Evolutionary conservation across 2,329 filamentous ascomycete genomes (phyloP).

Genomic region (Aspergillus floridensis): DNA sequence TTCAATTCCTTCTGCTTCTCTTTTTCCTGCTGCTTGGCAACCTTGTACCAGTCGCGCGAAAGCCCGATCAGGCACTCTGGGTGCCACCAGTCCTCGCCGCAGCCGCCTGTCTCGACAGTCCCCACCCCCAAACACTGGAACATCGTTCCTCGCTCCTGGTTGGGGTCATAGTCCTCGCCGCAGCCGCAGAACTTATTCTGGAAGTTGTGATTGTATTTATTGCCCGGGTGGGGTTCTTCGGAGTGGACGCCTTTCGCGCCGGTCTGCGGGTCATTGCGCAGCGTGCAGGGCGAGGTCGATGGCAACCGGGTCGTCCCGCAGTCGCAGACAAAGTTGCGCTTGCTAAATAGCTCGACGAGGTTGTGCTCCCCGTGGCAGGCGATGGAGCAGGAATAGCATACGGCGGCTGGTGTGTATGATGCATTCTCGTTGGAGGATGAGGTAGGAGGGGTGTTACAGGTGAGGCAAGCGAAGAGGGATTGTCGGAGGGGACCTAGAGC

Average conservation of each 20-base stretch:
- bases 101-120: slow-evolving; percentile 75
- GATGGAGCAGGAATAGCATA: slow-evolving; percentile 96
- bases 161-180: slow-evolving; percentile 79
- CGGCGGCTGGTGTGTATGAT: slow-evolving; percentile 69
- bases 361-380: slow-evolving; percentile 94
- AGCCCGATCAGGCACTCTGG: slow-evolving; percentile 85
- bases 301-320: slow-evolving; percentile 84
- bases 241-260: slow-evolving; percentile 77
- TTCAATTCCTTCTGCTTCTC: slow-evolving; percentile 18
- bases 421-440: slow-evolving; percentile 51
- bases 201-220: slow-evolving; percentile 96
- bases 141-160: slow-evolving; percentile 93
- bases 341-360: slow-evolving; percentile 92
- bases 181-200: slow-evolving; percentile 90
- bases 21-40: slow-evolving; percentile 20
- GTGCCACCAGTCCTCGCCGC: slow-evolving; percentile 98
- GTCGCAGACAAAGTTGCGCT: slow-evolving; percentile 93
- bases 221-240: slow-evolving; percentile 65
- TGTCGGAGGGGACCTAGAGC: slow-evolving; percentile 86
- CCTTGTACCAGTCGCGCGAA: slow-evolving; percentile 62
- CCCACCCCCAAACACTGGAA: slow-evolving; percentile 92
- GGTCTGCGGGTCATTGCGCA: slow-evolving; percentile 70
- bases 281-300: slow-evolving; percentile 66
- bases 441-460: slow-evolving; percentile 78
- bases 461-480: slow-evolving; percentile 86